Evolutionary conservation across 2,329 filamentous ascomycete species (phyloP), one percentile per base, ranked within the genome.

Genomic region (Aspergillus sp.): DNA sequence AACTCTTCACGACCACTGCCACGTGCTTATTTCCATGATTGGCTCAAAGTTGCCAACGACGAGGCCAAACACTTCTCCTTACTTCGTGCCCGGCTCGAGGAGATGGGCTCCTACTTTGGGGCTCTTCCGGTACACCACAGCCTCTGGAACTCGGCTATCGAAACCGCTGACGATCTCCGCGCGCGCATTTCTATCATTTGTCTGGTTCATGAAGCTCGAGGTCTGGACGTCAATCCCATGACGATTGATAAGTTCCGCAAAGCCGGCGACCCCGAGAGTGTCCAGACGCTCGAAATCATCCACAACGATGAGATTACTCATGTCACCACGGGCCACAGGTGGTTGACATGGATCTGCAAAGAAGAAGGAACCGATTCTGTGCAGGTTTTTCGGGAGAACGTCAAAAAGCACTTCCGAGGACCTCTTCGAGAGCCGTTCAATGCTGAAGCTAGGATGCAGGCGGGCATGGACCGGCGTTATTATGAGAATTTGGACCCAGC

Each of bases 271-370:
- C 38, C 33, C 8, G 74, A 78, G 44, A 78, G 74, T 46, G 74
- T 76, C 13, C 65, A 71, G 9, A 63, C 64, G 3, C 55, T 78
- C 49, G 71, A 71, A 33, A 63, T 77, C 19, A 78, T 78, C 30
- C 76, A 78, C 47, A 76, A 76, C 46, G 76, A 78, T 42, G 76
- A 78, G 57, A 77, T 78, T 40, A 78, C 76, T 0, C 76, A 78
- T 55, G 75, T 78, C 17, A 78, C 76, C 0, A 77, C 75, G 4
- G 76, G 75, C 4, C 75, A 78, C 52, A 61, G 75, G 32, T 78
- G 76, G 76, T 51, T 78, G 36, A 73, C 67, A 2, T 78, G 76
- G 76, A 77, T 78, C 19, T 78, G 76, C 46, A 63, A 69, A 26
- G 70, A 77, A 43, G 76, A 78, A 59, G 69, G 64, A 11, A 74